Evolutionary conservation across 352 stramenopile species (phyloP), one percentile per base, ranked within the genome.

Genomic region (Pythium angustatum): DNA sequence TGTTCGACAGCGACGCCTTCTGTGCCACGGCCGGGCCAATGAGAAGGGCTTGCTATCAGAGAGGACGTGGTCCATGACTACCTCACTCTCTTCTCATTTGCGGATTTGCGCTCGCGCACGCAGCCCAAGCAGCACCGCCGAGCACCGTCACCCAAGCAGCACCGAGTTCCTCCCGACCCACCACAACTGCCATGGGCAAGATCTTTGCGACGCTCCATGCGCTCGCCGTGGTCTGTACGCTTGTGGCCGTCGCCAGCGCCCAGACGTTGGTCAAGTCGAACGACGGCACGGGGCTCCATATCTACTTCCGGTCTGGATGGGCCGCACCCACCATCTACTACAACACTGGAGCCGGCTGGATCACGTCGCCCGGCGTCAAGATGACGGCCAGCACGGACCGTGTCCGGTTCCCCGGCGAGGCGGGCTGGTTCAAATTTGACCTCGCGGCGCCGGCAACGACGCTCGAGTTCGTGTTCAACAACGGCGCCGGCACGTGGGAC

Each of bases 261-360:
- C 75, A 86, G 52, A 81, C 73, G 11, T 63, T 83, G 15, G 57
- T 75, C 45, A 76, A 73, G 58, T 17, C 55, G 1, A 64, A 62
- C 24, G 75, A 83, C 24, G 75, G 77, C 47, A 76, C 66, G 0
- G 76, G 77, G 2, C 47, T 83, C 31, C 70, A 83, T 57, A 48
- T 88, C 30, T 83, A 74, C 73, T 85, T 74, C 51, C 77, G 73
- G 12, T 77, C 77, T 3, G 68, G 62, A 4, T 88, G 79, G 79
- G 68, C 76, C 9, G 27, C 66, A 0, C 68, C 79, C 14, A 64
- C 76, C 69, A 83, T 85, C 41, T 69, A 87, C 63, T 87, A 81
- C 72, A 81, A 72, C 41, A 30, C 65, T 1, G 36, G 36, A 10
- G 68, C 59, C 5, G 66, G 60, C 7, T 82, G 73, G 75, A 82